Evolutionary conservation across 148 eudicot genomes (phyloP).

Genomic region (Chenopodium suecicum): DNA sequence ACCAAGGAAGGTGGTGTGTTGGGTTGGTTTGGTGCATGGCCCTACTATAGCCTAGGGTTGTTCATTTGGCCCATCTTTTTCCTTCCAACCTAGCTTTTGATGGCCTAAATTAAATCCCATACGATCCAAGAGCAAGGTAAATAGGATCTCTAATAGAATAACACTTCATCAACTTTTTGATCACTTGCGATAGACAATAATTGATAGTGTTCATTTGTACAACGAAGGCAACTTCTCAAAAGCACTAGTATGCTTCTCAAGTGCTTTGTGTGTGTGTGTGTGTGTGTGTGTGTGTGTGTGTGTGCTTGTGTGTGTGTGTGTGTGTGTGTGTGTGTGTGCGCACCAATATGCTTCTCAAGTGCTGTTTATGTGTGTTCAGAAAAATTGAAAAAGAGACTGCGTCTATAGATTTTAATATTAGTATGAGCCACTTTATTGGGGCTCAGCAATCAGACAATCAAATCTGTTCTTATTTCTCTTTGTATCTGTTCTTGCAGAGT

Average conservation of each 20-base stretch:
- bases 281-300: too few species aligned
- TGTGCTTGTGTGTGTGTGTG: too few species aligned
- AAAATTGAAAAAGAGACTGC: not conserved
- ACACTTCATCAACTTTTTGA: not conserved
- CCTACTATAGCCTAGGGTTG: too few species aligned
- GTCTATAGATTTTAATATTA: not conserved
- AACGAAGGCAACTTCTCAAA: not conserved
- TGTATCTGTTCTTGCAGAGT: constrained; percentile 28
- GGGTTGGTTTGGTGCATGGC: too few species aligned
- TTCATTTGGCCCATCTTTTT: too few species aligned
- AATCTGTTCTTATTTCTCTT: not conserved
- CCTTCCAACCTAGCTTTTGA: too few species aligned
- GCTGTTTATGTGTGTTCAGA: not conserved
- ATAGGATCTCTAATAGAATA: too few species aligned
- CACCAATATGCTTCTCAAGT: not conserved
- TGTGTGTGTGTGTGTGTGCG: not conserved
- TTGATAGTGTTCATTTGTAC: not conserved
- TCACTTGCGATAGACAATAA: not conserved
- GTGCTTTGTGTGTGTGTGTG: not conserved
- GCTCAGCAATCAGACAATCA: not conserved
- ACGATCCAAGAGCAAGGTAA: too few species aligned
- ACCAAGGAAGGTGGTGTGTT: too few species aligned
- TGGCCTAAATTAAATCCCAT: too few species aligned
- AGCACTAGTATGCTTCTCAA: not conserved
- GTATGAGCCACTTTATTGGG: not conserved